Evolutionary conservation across 371 early-diverging fungal species (phyloP).

Genomic region (Chytridiales sp.): DNA sequence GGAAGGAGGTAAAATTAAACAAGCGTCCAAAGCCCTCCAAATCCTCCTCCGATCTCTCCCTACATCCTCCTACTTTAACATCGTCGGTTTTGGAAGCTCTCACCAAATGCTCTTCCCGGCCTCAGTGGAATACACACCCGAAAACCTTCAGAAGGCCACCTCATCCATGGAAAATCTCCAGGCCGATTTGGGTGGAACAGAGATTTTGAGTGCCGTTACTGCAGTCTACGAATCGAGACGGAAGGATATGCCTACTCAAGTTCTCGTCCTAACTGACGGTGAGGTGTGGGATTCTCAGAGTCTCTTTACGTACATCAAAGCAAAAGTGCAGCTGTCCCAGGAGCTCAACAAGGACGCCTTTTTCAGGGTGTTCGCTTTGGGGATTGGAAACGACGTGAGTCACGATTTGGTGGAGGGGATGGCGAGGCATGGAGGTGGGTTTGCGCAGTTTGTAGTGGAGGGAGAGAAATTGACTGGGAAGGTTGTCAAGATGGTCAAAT

Average conservation of each 20-base stretch:
- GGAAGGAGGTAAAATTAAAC: constrained; percentile 20
- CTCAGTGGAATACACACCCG: constrained; percentile 34
- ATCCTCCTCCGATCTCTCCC: constrained; percentile 47
- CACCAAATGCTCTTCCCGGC: constrained; percentile 38
- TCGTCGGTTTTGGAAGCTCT: constrained; percentile 47
- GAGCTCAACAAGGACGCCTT: constrained; percentile 2
- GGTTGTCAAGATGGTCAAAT: constrained; percentile 49
- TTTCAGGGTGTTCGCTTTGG: constrained; percentile 48
- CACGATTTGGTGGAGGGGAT: constrained; percentile 49
- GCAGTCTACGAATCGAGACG: constrained; percentile 27
- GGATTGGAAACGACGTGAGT: constrained; percentile 48
- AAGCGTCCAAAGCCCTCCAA: constrained; percentile 24
- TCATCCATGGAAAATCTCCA: constrained; percentile 24
- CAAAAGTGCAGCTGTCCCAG: constrained; percentile 20
- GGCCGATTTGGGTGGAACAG: constrained; percentile 51
- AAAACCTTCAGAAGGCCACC: constrained; percentile 34
- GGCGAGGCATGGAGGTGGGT: constrained; percentile 47
- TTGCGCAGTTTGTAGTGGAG: constrained; percentile 46
- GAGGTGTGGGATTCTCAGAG: constrained; percentile 41
- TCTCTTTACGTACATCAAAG: constrained; percentile 27
- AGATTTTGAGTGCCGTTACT: constrained; percentile 39
- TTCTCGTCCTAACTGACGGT: constrained; percentile 54
- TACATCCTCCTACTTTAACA: constrained; percentile 43
- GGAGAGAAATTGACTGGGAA: constrained; percentile 51
- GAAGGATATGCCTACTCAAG: constrained; percentile 41